phyloP scores from a whole-genome alignment of 805 yeast species.

The Candida loeiensis region DNA sequence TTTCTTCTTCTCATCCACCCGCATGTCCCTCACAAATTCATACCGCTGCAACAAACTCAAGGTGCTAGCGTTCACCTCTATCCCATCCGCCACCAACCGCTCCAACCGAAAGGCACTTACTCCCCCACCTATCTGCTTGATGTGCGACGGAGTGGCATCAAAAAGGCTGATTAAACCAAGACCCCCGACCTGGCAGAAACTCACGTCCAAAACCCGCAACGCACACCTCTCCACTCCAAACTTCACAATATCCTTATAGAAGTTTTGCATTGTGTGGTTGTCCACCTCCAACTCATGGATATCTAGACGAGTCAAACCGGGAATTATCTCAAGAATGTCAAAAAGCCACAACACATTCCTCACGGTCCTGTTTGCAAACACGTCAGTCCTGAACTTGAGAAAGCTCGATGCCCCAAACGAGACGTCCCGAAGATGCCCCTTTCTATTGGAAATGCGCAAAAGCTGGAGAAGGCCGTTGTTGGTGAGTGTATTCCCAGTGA shows the following conservation, averaged over 20 bases:
- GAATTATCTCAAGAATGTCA: slow-evolving; percentile 20
- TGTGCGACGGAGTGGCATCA: slow-evolving; percentile 9
- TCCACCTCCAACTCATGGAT: slow-evolving; percentile 37
- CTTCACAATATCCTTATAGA: slow-evolving; percentile 23
- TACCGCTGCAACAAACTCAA: slow-evolving; percentile 16
- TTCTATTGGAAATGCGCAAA: slow-evolving; percentile 9
- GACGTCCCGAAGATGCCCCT: slow-evolving; percentile 2
- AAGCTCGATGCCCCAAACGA: slow-evolving; percentile 13
- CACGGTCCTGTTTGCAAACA: slow-evolving; percentile 2
- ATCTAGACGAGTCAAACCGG: slow-evolving; percentile 19
- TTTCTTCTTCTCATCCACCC: slow-evolving; percentile 22
- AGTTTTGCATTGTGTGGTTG: slow-evolving; percentile 28
- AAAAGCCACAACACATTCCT: slow-evolving; percentile 11
- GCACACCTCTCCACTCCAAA: slow-evolving; percentile 15
- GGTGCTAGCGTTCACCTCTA: slow-evolving; percentile 29
- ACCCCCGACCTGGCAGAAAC: slow-evolving; percentile 37
- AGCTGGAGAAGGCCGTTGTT: slow-evolving; percentile 13
- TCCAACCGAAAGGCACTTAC: slow-evolving; percentile 14
- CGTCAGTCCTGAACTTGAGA: slow-evolving; percentile 15
- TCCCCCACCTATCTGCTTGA: slow-evolving; percentile 2
- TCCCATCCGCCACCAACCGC: slow-evolving; percentile 30
- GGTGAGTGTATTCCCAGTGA: slow-evolving; percentile 16
- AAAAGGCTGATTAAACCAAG: slow-evolving; percentile 36
- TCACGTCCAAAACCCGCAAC: slow-evolving; percentile 32
- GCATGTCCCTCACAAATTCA: slow-evolving; percentile 18